Base-by-base conservation (phyloP, 352 stramenopile genomes). In the Discostella stelligera region DNA sequence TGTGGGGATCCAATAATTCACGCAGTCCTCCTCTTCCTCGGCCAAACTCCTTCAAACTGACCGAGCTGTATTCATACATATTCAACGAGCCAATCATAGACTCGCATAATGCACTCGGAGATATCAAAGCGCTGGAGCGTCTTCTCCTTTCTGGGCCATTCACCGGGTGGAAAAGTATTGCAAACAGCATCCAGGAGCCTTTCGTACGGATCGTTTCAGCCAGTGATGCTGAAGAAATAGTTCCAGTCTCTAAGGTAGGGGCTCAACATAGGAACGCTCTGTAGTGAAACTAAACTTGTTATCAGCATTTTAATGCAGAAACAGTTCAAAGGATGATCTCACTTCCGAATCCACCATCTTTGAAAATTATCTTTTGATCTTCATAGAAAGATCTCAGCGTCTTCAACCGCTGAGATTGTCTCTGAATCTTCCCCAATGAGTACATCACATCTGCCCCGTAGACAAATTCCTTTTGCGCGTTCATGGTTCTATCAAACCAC, bases 81-180 rank as follows among this genome's bases (percentile, higher is more conserved):
- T 71, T 85, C 25, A 32, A 49, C 46, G 66, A 76, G 41, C 44
- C 52, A 13, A 54, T 82, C 30, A 16, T 7, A 55, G 62, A 74
- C 59, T 67, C 72, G 18, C 77, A 85, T 53, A 85, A 85, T 68
- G 77, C 72, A 32, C 68, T 82, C 18, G 71, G 66, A n/a, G 77
- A 85, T 30, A 71, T 85, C 39, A 66, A 71, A 54, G 77, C 71
- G 69, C 68, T 80, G 30, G 73, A 82, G 44, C 55, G 71, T 21
- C 27, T 79, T 16, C 71, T 79, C 18, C 49, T 69, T n/a, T 44
- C 54, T 10, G 32, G 62, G 27, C 27, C n/a, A 27, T 79, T 79
- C 50, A 23, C 44, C 54, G 64, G 55, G 27, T 79, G 71, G 71
- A 63, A 79, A 60, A 37, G 21, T 65, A 50, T 62, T 32, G 71